phyloP scores from a whole-genome alignment of 768 basidiomycete species.

The Trametes maxima region DNA sequence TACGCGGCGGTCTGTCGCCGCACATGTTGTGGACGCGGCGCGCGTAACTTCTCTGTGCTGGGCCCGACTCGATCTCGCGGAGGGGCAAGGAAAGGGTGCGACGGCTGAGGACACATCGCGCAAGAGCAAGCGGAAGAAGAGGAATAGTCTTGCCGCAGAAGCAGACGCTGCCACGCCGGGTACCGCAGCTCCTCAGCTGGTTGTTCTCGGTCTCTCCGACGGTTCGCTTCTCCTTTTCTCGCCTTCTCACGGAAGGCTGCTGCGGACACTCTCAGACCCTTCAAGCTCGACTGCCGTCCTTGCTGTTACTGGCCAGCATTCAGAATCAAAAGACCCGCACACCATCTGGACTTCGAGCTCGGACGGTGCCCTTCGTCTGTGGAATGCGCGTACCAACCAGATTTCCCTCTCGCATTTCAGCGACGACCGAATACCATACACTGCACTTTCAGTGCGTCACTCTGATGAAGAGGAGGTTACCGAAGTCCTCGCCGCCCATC shows the following conservation, averaged over 20 bases:
- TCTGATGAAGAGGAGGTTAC: conserved; percentile 39
- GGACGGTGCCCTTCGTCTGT: conserved; percentile 58
- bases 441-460: conserved; percentile 47
- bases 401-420: conserved; percentile 55
- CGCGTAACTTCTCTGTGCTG: conserved; percentile 59
- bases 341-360: conserved; percentile 59
- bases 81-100: conserved; percentile 26
- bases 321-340: conserved; percentile 31
- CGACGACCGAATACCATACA: conserved; percentile 61
- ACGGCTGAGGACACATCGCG: conserved; percentile 34
- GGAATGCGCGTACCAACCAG: conserved; percentile 55
- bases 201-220: conserved; percentile 62
- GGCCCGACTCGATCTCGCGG: conserved; percentile 41
- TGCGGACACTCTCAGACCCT: conserved; percentile 57
- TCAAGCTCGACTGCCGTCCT: conserved; percentile 56
- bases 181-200: conserved; percentile 41
- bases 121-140: conserved; percentile 60
- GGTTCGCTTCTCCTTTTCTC: conserved; percentile 65
- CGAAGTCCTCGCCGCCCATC: conserved; percentile 60
- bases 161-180: conserved; percentile 30
- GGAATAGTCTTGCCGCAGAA: conserved; percentile 35
- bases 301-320: conserved; percentile 43
- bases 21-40: conserved; percentile 57
- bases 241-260: conserved; percentile 56
- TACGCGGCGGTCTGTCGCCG: conserved; percentile 56